Percentiles rank a stretch among this genome's conserved stretches.
Conservation (phyloP, 2,329 filamentous ascomycete species). For the Trichoderma oligosporum region DNA sequence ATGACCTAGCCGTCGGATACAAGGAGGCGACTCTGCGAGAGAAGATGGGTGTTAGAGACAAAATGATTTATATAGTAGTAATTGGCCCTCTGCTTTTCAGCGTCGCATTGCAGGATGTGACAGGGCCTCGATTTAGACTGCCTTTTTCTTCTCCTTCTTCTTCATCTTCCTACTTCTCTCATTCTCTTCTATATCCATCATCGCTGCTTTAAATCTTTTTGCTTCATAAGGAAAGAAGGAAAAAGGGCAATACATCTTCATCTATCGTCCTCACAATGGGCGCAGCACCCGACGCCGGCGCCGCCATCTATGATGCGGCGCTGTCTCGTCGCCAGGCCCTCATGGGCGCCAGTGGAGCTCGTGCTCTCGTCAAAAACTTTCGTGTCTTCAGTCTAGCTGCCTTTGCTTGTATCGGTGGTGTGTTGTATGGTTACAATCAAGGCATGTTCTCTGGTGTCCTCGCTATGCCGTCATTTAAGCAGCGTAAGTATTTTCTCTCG, state of each 20-base stretch:
- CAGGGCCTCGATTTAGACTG: constrained; percentile 8
- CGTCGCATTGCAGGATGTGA: constrained; percentile 15
- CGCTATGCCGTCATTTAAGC: constrained; percentile 52
- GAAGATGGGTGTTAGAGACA: neutral
- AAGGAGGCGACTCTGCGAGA: neutral
- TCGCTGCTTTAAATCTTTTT: neutral
- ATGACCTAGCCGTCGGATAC: constrained; percentile 12
- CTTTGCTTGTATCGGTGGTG: constrained; percentile 60
- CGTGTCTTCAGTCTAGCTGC: constrained; percentile 58
- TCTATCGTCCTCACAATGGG: constrained; percentile 21
- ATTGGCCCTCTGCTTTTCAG: constrained; percentile 7
- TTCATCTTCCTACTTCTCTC: neutral
- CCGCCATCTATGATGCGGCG: constrained; percentile 46
- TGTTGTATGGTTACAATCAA: constrained; percentile 69
- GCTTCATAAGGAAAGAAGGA: neutral
- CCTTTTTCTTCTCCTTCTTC: neutral
- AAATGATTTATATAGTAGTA: constrained; percentile 17
- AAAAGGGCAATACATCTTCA: neutral
- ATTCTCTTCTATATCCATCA: neutral
- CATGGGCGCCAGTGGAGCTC: constrained; percentile 50
- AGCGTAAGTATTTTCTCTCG: constrained; percentile 37
- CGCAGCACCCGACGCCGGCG: constrained; percentile 15
- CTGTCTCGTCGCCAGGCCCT: constrained; percentile 49
- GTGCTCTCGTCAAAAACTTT: constrained; percentile 55
- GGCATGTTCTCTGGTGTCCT: constrained; percentile 60